Evolutionary conservation across 2,329 filamentous ascomycete species (phyloP).

Genomic region (Nemania abortiva): DNA sequence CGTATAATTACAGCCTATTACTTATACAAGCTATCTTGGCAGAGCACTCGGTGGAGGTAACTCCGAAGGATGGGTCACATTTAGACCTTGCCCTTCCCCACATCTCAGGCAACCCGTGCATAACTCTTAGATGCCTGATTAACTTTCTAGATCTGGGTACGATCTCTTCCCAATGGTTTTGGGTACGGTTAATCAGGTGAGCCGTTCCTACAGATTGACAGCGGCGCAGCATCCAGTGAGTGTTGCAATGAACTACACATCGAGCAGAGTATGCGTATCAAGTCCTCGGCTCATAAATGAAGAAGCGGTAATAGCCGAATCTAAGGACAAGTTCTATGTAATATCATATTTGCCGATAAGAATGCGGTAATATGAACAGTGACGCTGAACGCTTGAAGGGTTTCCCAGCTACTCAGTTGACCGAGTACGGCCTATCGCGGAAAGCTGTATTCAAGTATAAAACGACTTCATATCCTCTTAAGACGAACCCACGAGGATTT

Average conservation of each 20-base stretch:
- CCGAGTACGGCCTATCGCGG: background rate
- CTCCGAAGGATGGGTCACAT: background rate
- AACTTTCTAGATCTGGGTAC: background rate
- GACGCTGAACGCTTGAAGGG: background rate
- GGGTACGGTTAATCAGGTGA: background rate
- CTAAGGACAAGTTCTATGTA: background rate
- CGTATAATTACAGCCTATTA: background rate
- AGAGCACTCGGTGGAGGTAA: background rate
- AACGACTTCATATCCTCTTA: background rate
- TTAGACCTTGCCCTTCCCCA: background rate
- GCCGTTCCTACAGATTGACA: background rate
- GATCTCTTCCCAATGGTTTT: background rate
- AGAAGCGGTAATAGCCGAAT: background rate
- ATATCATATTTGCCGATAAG: background rate
- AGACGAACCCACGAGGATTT: background rate
- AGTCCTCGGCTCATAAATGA: background rate
- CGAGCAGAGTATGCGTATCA: background rate
- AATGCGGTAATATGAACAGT: background rate
- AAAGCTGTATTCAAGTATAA: background rate
- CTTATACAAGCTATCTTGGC: background rate
- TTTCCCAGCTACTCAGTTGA: background rate
- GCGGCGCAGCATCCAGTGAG: background rate
- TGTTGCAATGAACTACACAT: background rate
- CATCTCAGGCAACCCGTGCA: background rate
- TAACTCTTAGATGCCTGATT: background rate